Evolutionary conservation across 23 red algal species (phyloP).

Genomic region (Gracilaria caudata): DNA sequence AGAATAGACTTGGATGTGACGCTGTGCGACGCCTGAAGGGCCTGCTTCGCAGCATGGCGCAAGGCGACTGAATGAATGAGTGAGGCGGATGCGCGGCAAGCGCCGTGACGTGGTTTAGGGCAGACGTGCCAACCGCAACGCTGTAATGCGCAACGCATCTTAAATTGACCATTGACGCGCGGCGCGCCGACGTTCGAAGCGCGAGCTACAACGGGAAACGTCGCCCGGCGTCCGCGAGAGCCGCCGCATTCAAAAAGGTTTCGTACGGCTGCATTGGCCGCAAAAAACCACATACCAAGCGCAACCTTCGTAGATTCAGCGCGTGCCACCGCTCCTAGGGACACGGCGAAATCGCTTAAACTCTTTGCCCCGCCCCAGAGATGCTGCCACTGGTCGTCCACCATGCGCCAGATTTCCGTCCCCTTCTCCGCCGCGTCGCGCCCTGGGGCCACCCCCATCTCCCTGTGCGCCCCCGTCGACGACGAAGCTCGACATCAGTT

Average conservation of each 20-base stretch:
- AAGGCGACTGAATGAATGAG: too few species aligned
- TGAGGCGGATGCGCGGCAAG: background rate
- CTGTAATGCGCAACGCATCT: too few species aligned
- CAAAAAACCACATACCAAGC: too few species aligned
- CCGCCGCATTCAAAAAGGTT: background rate
- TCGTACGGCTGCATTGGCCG: background rate
- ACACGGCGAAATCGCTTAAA: background rate
- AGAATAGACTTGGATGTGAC: too few species aligned
- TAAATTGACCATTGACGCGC: background rate
- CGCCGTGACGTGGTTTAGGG: background rate
- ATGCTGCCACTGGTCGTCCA: background rate
- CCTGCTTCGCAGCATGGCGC: too few species aligned
- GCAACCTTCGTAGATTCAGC: too few species aligned
- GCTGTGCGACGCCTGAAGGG: too few species aligned
- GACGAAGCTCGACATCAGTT: background rate
- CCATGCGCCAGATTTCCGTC: constrained; percentile 26
- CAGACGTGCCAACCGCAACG: background rate
- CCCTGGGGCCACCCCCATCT: constrained; percentile 16
- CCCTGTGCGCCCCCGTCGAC: constrained; percentile 18
- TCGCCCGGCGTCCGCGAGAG: background rate
- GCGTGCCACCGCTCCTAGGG: too few species aligned
- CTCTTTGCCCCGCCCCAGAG: background rate
- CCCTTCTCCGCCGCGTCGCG: constrained; percentile 21
- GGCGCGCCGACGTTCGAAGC: too few species aligned
- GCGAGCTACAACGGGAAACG: too few species aligned